Conservation (phyloP, 305 asterid genomes). For the Galium porrigens region DNA sequence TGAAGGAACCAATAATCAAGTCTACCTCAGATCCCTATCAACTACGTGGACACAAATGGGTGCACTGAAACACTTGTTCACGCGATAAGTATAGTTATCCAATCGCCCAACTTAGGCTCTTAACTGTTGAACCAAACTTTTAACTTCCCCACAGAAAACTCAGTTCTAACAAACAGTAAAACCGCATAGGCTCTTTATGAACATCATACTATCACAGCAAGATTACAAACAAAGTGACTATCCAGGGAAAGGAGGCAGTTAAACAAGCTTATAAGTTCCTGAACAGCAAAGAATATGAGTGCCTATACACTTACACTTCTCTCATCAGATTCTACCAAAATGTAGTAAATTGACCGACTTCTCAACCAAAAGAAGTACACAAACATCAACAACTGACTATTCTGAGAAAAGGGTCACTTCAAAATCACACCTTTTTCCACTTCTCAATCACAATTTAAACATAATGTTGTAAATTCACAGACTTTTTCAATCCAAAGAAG, state of each 20-base stretch:
- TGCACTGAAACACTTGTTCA: neutral
- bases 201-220: neutral
- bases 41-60: neutral
- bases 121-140: neutral
- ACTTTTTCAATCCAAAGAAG: conserved; percentile 7
- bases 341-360: conserved; percentile 2
- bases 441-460: neutral
- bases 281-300: neutral
- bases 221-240: neutral
- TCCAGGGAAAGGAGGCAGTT: neutral
- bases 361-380: conserved; percentile 10
- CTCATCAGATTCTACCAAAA: neutral
- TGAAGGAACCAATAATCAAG: neutral
- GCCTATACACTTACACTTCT: neutral
- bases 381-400: conserved; percentile 7
- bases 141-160: neutral
- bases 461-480: conserved; percentile 5
- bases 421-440: conserved; percentile 51
- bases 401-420: conserved; percentile 12
- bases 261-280: neutral
- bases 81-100: neutral
- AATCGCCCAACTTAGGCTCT: neutral
- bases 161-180: neutral
- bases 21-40: neutral
- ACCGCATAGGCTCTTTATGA: neutral